phyloP scores from a whole-genome alignment of 139 green algal species.

The Trebouxia sp. region DNA sequence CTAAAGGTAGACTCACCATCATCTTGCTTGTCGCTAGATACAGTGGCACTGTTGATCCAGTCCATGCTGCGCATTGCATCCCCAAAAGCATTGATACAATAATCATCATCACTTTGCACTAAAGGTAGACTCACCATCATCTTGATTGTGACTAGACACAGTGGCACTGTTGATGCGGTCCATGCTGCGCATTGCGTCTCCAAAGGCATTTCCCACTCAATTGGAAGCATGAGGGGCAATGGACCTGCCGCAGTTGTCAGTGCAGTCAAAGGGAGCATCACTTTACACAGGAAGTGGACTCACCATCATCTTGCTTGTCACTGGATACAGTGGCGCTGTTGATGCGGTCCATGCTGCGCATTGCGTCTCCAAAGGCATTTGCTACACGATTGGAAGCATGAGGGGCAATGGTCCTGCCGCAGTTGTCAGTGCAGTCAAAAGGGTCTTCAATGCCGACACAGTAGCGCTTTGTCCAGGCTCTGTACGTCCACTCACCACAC shows the following conservation, averaged over 20 bases:
- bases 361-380: neutral
- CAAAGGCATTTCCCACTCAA: neutral
- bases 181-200: too few relatives aligned
- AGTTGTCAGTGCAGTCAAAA: constrained; percentile 52
- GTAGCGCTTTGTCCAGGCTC: constrained; percentile 19
- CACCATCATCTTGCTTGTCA: neutral
- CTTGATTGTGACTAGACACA: too few relatives aligned
- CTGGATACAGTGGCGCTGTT: neutral
- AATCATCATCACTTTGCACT: too few relatives aligned
- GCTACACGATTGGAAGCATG: neutral
- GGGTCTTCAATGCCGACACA: constrained; percentile 41
- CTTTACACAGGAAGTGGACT: too few relatives aligned
- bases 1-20: too few relatives aligned
- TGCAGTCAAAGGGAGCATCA: too few relatives aligned
- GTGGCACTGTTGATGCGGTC: too few relatives aligned
- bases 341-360: neutral
- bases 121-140: too few relatives aligned
- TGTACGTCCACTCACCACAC: constrained; percentile 20
- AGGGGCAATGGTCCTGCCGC: constrained; percentile 37
- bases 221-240: constrained; percentile 19
- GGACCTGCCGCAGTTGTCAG: constrained; percentile 49
- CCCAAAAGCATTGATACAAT: too few relatives aligned
- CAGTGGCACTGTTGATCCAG: too few relatives aligned
- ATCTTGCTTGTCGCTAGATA: too few relatives aligned
- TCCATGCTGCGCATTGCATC: too few relatives aligned